Conservation (phyloP, 2,329 filamentous ascomycete species). For the Colletotrichum shisoi region DNA sequence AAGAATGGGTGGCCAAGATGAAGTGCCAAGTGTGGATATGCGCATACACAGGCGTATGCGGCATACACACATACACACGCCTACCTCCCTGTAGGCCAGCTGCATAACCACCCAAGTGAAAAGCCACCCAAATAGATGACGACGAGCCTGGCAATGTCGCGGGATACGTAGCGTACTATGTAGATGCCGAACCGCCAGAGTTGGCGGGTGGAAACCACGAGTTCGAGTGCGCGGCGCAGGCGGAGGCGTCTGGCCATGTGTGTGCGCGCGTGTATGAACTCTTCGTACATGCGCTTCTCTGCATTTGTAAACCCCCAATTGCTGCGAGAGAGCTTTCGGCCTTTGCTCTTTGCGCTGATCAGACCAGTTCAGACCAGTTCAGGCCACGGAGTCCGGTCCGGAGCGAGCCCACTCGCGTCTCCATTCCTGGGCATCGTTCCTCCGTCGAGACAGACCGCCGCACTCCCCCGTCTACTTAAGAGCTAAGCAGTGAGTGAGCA, state of each 20-base stretch:
- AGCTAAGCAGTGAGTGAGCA: constrained; percentile 5
- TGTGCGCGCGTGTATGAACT: not conserved
- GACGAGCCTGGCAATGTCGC: constrained; percentile 26
- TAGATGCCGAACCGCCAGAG: constrained; percentile 12
- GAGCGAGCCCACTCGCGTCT: constrained; percentile 34
- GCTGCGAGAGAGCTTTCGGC: constrained; percentile 15
- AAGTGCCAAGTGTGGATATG: constrained; percentile 17
- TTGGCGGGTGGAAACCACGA: constrained; percentile 6
- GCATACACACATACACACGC: no score
- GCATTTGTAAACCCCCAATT: constrained; percentile 9
- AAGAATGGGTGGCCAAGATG: constrained; percentile 6
- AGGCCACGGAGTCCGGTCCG: constrained; percentile 42
- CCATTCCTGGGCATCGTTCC: not conserved
- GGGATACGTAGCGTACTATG: constrained; percentile 13
- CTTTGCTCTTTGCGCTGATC: constrained; percentile 9
- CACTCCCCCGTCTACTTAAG: constrained; percentile 31
- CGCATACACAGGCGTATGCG: not conserved
- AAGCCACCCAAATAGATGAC: constrained; percentile 31
- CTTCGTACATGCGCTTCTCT: constrained; percentile 1
- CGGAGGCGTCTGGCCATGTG: not conserved
- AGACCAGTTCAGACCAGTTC: constrained; percentile 20
- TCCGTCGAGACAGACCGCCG: not conserved
- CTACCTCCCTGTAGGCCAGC: constrained; percentile 12
- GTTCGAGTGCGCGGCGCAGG: not conserved
- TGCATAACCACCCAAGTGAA: constrained; percentile 8